Evolutionary conservation across 805 yeast genomes (phyloP), one percentile per base, ranked within the genome.

Genomic region (Myxozyma sirexii): DNA sequence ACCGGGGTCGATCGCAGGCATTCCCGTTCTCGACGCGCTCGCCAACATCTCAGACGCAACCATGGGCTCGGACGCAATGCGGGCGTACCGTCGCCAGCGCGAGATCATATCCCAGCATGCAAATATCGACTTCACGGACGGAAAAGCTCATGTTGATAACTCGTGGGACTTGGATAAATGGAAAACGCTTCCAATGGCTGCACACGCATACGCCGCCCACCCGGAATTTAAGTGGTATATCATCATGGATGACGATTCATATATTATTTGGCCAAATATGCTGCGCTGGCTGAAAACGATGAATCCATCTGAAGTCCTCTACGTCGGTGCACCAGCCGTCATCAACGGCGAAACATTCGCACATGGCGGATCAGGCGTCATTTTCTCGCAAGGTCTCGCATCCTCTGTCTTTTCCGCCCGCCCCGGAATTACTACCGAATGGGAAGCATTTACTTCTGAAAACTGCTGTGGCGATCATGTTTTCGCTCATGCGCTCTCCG

Each of bases 331-430:
- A 0, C 66, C 68, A 0, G 72, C 70, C 23, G 37, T 54, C 55
- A 12, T 57, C 42, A 45, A 55, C 21, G 44, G 53, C 38, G 56
- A 59, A 26, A 42, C 57, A 35, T 75, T 74, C 58, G 77, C 75
- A 15, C 76, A 74, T 56, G 77, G 77, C 7, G 78, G 77, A 13
- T 61, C 72, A 1, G 77, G 75, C 1, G 70, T 74, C 4, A 69
- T 72, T 1, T 49, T 73, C 7, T 71, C 75, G 8, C 63, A 68
- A 1, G 72, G 69, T 2, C 71, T 75, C 5, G 63, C 73, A 69
- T 61, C 65, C 23, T 42, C 44, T 17, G 62, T 70, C 23, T 66
- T 72, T 45, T 46, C 58, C 24, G 38, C 67, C 7, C 62, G 62
- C 26, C 46, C 51, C 38, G 31, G 17, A 4, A 64, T 59, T 7